Evolutionary conservation across 768 basidiomycete genomes (phyloP).

Genomic region (Amanita phalloides): DNA sequence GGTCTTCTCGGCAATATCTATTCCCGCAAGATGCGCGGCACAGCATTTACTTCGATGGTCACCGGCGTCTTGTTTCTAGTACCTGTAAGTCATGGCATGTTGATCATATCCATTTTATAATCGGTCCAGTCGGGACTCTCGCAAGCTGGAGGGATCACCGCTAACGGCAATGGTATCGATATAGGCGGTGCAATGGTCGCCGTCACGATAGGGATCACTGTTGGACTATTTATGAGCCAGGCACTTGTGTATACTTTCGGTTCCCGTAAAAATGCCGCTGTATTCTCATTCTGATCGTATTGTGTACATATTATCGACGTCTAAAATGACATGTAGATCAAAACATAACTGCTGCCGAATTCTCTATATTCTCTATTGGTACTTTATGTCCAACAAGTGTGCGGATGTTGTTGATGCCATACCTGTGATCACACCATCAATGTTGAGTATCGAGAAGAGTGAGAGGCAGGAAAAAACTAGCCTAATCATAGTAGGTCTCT

Average conservation of each 20-base stretch:
- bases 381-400: constrained; percentile 97
- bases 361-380: constrained; percentile 80
- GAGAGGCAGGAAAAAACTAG: constrained; percentile 20
- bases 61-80: constrained; percentile 83
- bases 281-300: constrained; percentile 62
- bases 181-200: constrained; percentile 83
- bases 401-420: constrained; percentile 95
- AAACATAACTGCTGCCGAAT: constrained; percentile 85
- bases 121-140: constrained; percentile 63
- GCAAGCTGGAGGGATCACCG: constrained; percentile 77
- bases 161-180: constrained; percentile 72
- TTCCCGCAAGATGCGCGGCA: constrained; percentile 73
- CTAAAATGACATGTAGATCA: constrained; percentile 22
- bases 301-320: background rate
- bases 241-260: constrained; percentile 84
- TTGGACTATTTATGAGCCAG: constrained; percentile 83
- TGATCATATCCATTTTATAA: constrained; percentile 1
- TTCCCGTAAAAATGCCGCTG: constrained; percentile 69
- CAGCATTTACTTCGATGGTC: constrained; percentile 87
- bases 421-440: constrained; percentile 33
- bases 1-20: constrained; percentile 74
- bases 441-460: background rate
- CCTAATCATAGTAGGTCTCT: constrained; percentile 99
- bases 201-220: constrained; percentile 87
- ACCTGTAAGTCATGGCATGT: constrained; percentile 44